Percentiles rank a stretch among this genome's conserved stretches.
phyloP scores from a whole-genome alignment of 2,329 filamentous ascomycete species.

The Harringtonia lauricola region DNA sequence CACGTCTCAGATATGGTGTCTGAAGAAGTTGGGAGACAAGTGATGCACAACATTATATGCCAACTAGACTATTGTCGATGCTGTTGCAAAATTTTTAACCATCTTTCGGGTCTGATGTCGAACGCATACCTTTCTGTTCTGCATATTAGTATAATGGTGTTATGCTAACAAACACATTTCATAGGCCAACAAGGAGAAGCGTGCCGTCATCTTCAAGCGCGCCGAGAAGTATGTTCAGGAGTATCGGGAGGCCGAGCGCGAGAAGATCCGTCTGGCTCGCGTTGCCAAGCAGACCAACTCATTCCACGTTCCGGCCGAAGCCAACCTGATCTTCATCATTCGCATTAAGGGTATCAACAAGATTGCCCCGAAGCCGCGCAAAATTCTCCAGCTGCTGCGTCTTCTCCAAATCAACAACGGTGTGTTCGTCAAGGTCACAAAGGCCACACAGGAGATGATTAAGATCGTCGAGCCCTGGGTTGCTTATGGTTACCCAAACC shows the following conservation, averaged over 20 bases:
- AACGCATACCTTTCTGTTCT: constrained; percentile 7
- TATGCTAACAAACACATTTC: constrained; percentile 13
- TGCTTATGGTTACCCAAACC: constrained; percentile 98
- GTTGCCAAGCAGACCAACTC: constrained; percentile 84
- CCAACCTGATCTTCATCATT: constrained; percentile 94
- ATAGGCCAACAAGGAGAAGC: constrained; percentile 98
- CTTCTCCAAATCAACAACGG: constrained; percentile 99
- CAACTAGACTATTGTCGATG: constrained; percentile 95
- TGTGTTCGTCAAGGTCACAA: constrained; percentile 95
- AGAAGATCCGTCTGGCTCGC: constrained; percentile 90
- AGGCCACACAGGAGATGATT: constrained; percentile 95
- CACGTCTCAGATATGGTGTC: constrained; percentile 9
- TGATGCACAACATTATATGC: constrained; percentile 88
- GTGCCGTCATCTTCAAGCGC: constrained; percentile 97
- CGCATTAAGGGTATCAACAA: constrained; percentile 99
- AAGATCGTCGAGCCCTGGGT: constrained; percentile 99
- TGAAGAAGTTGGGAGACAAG: background rate
- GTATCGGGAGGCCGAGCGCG: constrained; percentile 95
- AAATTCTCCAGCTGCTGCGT: constrained; percentile 98
- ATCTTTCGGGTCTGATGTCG: constrained; percentile 97
- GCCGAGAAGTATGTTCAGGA: constrained; percentile 99
- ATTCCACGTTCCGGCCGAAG: constrained; percentile 89
- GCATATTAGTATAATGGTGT: background rate
- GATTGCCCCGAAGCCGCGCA: constrained; percentile 99
- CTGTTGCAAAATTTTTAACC: constrained; percentile 89